Evolutionary conservation across 768 basidiomycete genomes (phyloP), one percentile per base, ranked within the genome.

Genomic region (Suillus discolor): DNA sequence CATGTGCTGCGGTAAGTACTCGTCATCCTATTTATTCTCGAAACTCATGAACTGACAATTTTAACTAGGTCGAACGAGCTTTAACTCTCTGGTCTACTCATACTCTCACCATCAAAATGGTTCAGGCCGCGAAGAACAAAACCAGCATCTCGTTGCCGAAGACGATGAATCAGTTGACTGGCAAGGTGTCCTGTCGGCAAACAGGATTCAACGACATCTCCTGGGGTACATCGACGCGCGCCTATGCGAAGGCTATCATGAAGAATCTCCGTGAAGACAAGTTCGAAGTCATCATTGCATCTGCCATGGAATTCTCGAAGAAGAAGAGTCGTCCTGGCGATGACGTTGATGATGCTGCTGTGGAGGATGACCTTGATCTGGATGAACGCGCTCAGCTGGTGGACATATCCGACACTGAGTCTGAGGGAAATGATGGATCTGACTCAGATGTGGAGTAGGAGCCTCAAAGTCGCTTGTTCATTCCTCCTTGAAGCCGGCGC

Each of bases 281-380:
- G 13, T 51, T 51, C 15, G 25, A 51, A 51, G 49, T 25, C 25
- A 51, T 51, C 13, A 15, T 51, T 51, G 25, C 49, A 23, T 51
- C 49, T 51, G n/a, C 49, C 49, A 23, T 51, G 49, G 49, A 51
- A 25, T 51, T 51, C 13, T 51, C 25, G 13, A 51, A 51, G 49
- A 51, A 51, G 25, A 51, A 2, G 25, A n/a, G n/a, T n/a, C n/a
- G n/a, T n/a, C n/a, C 25, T 47, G 45, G 45, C 11, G 11, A 47
- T 47, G 45, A 47, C 11, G 1, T 47, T 7, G 45, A 47, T 12
- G n/a, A 47, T 47, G n/a, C 45, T 47, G n/a, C 45, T 3, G 11
- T 47, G 45, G 45, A 47, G 45, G 45, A 47, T n/a, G 45, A 47
- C 45, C 45, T 47, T 47, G 45, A 47, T n/a, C 45, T 47, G 49